phyloP scores from a whole-genome alignment of 2,329 filamentous ascomycete species.

The Mollisiaceae sp. region DNA sequence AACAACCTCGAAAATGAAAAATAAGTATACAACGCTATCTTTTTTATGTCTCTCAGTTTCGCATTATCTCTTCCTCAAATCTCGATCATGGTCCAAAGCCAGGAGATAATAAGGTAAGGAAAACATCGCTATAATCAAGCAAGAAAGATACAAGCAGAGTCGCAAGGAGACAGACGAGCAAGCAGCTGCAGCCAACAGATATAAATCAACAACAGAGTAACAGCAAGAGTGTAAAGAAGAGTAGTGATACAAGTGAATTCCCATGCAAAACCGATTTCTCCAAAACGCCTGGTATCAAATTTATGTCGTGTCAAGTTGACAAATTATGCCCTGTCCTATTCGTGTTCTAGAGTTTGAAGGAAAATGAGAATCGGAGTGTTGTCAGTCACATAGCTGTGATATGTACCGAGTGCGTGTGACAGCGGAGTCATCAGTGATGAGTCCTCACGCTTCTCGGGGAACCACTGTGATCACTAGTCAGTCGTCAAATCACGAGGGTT shows the following conservation, averaged over 20 bases:
- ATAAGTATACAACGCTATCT: slow-evolving; percentile 9
- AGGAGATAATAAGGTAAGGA: neutral
- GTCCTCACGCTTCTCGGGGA: slow-evolving; percentile 41
- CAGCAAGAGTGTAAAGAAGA: slow-evolving; percentile 26
- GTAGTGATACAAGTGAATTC: slow-evolving; percentile 35
- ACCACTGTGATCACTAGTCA: slow-evolving; percentile 28
- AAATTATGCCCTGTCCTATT: slow-evolving; percentile 4
- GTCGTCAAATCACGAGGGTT: slow-evolving; percentile 13
- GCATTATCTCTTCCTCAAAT: neutral
- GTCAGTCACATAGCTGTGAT: no score
- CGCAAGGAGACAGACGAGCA: slow-evolving; percentile 6
- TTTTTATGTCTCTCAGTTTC: neutral
- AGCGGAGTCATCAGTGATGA: slow-evolving; percentile 31
- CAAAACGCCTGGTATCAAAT: slow-evolving; percentile 40
- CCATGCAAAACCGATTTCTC: slow-evolving; percentile 3
- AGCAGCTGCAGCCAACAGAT: slow-evolving; percentile 1
- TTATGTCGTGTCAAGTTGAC: neutral
- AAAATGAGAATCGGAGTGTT: slow-evolving; percentile 26
- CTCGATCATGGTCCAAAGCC: slow-evolving; percentile 11
- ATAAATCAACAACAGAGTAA: slow-evolving; percentile 14
- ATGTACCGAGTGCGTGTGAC: slow-evolving; percentile 3
- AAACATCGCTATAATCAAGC: neutral
- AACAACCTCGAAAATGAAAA: neutral
- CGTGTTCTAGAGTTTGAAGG: slow-evolving; percentile 16
- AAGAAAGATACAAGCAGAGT: neutral